Evolutionary conservation across 2,329 filamentous ascomycete genomes (phyloP), one percentile per base, ranked within the genome.

Genomic region (Fusarium cicatricum): DNA sequence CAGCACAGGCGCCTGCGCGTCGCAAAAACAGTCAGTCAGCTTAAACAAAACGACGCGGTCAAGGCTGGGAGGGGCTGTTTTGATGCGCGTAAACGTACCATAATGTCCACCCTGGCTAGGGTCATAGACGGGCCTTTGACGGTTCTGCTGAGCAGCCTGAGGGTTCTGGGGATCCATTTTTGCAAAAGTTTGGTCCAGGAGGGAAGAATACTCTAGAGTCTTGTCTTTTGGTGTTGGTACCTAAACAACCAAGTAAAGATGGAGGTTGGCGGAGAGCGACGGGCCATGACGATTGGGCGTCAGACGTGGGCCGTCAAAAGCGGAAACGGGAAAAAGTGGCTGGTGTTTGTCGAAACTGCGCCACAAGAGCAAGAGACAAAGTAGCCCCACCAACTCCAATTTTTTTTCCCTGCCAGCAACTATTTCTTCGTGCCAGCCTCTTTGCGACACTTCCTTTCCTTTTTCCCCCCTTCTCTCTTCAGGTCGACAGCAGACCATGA

Each of bases 91-190:
- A 21, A 42, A 64, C 82, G 77, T 78, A 91, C 90, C 89, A 78
- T 92, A 92, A 75, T 92, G 90, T 47, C 90, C 90, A 58, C 89
- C 90, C 71, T 90, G 86, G 66, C 79, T 82, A 44, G 85, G 85
- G 75, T 92, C 89, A 74, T 92, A 92, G n/a, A 85, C 82, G 14
- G 86, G 86, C 69, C 84, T 81, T 62, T 83, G 80, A 64, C 85
- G 83, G 68, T 78, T 80, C 70, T 83, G 80, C 71, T 88, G 85
- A 43, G 75, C 71, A 55, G 78, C 77, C 58, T 81, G 76, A 46
- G 82, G 78, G 52, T 75, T 75, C 55, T 77, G 75, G 36, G 74
- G 65, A 55, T 78, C 76, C 76, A 78, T 78, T 26, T 58, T 52
- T 17, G 29, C 19, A n/a, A 32, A 46, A 7, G 7, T 45, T 62